phyloP scores from a whole-genome alignment of 169 alveolate genomes.

The Plasmodium relictum region DNA sequence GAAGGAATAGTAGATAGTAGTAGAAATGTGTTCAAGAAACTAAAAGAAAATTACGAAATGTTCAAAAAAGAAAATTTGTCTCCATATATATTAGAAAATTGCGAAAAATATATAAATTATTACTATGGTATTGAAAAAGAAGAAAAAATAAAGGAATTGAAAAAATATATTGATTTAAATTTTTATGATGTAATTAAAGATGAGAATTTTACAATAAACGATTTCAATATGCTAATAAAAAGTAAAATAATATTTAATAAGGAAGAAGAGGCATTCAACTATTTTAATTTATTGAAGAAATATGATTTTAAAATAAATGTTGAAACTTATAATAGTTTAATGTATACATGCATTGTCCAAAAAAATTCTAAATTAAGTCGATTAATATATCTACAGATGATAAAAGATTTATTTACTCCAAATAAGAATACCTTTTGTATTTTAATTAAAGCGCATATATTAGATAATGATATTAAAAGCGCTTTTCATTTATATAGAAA shows the following conservation, averaged over 20 bases:
- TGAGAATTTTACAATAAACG: slow-evolving; percentile 28
- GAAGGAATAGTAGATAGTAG: slow-evolving; percentile 62
- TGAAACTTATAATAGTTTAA: slow-evolving; percentile 83
- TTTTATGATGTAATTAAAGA: slow-evolving; percentile 68
- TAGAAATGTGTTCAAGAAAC: slow-evolving; percentile 39
- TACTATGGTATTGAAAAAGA: slow-evolving; percentile 76
- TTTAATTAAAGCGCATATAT: slow-evolving; percentile 84
- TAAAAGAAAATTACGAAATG: slow-evolving; percentile 55
- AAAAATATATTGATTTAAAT: slow-evolving; percentile 25
- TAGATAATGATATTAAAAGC: slow-evolving; percentile 81
- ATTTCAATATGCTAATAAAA: slow-evolving; percentile 62
- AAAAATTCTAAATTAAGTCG: slow-evolving; percentile 82
- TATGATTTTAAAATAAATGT: slow-evolving; percentile 74
- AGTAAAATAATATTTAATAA: slow-evolving; percentile 46
- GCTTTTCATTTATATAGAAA: slow-evolving; percentile 86
- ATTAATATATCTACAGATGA: slow-evolving; percentile 85
- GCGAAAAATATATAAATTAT: slow-evolving; percentile 57
- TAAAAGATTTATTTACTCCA: slow-evolving; percentile 83
- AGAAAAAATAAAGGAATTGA: slow-evolving; percentile 46
- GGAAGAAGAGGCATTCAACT: slow-evolving; percentile 61
- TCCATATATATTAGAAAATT: slow-evolving; percentile 36
- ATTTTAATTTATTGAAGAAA: slow-evolving; percentile 75
- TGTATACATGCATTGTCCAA: slow-evolving; percentile 74
- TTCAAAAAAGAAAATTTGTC: slow-evolving; percentile 42
- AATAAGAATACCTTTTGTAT: slow-evolving; percentile 85